These are phyloP conservation scores for Amphicarpaea edgeworthii DNA, from an alignment of 306 rosid species.

Conservation along the genomic window DNA sequence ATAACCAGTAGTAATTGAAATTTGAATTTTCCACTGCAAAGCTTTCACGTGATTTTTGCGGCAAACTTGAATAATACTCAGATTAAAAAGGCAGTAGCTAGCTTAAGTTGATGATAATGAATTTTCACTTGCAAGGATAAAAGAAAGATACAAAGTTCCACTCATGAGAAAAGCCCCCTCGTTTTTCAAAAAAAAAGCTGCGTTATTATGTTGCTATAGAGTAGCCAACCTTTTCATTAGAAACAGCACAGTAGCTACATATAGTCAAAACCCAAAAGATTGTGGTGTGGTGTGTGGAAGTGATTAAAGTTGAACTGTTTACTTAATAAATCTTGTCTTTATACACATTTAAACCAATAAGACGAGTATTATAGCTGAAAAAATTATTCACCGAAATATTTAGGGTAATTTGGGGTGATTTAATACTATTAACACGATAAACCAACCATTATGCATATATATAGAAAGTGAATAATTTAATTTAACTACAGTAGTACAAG, in stretches of 20 bases:
- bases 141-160: slow-evolving; percentile 28
- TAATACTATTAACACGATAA: too few species aligned
- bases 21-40: not conserved
- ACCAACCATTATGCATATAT: too few species aligned
- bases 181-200: not conserved
- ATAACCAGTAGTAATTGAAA: not conserved
- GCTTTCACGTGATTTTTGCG: slow-evolving; percentile 23
- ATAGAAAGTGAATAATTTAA: too few species aligned
- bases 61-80: slow-evolving; percentile 13
- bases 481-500: too few species aligned
- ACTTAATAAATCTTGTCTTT: too few species aligned
- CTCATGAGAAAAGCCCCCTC: not conserved
- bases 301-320: not conserved
- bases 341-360: too few species aligned
- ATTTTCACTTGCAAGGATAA: slow-evolving; percentile 26
- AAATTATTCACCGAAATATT: too few species aligned
- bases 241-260: slow-evolving; percentile 1
- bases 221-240: not conserved
- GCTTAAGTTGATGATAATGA: slow-evolving; percentile 23
- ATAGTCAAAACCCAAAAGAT: not conserved
- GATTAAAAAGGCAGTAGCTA: not conserved
- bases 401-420: too few species aligned
- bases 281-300: not conserved
- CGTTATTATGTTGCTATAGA: not conserved
- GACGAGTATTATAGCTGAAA: too few species aligned